A percentile compares a stretch with the other conserved stretches of the same genome.
Conservation (phyloP, 768 basidiomycete genomes). For the Kwoniella dendrophila region DNA sequence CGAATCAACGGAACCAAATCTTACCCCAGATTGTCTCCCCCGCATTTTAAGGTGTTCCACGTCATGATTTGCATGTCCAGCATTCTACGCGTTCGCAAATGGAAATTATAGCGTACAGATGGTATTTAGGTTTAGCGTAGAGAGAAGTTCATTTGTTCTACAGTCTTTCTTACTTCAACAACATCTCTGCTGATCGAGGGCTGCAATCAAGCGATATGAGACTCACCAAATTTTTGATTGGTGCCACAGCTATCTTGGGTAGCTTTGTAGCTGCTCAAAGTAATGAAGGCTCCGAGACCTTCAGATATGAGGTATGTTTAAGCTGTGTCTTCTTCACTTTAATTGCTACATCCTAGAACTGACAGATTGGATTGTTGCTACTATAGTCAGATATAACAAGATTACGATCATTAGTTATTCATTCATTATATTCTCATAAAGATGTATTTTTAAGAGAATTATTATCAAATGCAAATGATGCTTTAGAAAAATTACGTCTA, state of each 20-base stretch:
- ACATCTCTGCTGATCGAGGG: not conserved
- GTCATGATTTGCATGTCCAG: not conserved
- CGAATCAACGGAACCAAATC: not conserved
- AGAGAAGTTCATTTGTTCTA: not conserved
- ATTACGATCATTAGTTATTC: conserved; percentile 88
- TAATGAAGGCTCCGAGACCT: conserved; percentile 31
- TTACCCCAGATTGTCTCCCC: not conserved
- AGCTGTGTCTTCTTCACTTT: not conserved
- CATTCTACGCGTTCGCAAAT: too few species aligned
- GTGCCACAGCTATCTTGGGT: not conserved
- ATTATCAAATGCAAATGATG: conserved; percentile 71
- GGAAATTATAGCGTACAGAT: not conserved
- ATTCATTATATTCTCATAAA: conserved; percentile 59
- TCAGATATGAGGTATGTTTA: conserved; percentile 41
- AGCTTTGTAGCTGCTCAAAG: conserved; percentile 10
- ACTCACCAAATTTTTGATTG: conserved; percentile 1
- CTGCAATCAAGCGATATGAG: not conserved
- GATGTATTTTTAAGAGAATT: conserved; percentile 68
- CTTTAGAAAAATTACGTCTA: conserved; percentile 89
- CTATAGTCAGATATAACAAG: conserved; percentile 86
- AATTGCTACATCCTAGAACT: not conserved
- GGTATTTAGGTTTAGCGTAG: not conserved
- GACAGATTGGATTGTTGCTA: not conserved
- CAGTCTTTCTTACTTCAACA: too few species aligned
- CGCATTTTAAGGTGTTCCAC: not conserved